A percentile compares a stretch with the other conserved stretches of the same genome.
These are phyloP conservation scores for Ophiostoma himal-ulmi DNA, from an alignment of 2,329 filamentous ascomycete genomes.

Conservation along the genomic window DNA sequence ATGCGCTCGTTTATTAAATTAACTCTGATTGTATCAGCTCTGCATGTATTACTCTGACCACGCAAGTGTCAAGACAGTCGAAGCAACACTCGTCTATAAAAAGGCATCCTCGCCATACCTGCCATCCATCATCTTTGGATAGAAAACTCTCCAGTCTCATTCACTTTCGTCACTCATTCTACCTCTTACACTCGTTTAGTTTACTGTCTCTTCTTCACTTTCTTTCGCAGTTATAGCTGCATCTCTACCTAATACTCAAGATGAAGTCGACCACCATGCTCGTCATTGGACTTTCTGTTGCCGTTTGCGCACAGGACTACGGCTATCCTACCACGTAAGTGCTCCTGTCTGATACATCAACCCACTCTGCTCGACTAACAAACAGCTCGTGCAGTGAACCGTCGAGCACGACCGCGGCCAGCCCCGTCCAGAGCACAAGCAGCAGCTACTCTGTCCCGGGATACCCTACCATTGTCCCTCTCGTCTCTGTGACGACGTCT, in stretches of 20 bases:
- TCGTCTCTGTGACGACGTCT: not conserved
- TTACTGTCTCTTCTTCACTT: not conserved
- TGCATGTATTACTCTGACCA: not conserved
- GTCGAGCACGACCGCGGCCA: not conserved
- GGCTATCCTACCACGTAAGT: constrained; percentile 7
- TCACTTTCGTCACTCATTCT: not conserved
- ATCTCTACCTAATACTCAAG: not conserved
- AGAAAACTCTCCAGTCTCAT: not conserved
- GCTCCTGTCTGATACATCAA: not conserved
- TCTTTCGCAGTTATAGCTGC: not conserved
- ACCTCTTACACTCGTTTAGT: not conserved
- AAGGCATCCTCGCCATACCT: no score
- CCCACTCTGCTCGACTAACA: not conserved
- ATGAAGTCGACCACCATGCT: not conserved
- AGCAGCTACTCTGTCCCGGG: constrained; percentile 1
- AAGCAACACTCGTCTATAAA: not conserved
- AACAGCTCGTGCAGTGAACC: not conserved
- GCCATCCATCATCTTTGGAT: not conserved
- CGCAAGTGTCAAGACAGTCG: no score
- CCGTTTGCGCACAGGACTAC: not conserved
- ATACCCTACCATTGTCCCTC: not conserved
- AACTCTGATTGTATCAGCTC: not conserved
- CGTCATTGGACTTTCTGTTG: not conserved
- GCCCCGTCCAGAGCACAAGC: not conserved
- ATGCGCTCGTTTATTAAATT: not conserved